Base-by-base conservation (phyloP, 1,284 basidiomycete species). In the Gymnopus androsaceus region DNA sequence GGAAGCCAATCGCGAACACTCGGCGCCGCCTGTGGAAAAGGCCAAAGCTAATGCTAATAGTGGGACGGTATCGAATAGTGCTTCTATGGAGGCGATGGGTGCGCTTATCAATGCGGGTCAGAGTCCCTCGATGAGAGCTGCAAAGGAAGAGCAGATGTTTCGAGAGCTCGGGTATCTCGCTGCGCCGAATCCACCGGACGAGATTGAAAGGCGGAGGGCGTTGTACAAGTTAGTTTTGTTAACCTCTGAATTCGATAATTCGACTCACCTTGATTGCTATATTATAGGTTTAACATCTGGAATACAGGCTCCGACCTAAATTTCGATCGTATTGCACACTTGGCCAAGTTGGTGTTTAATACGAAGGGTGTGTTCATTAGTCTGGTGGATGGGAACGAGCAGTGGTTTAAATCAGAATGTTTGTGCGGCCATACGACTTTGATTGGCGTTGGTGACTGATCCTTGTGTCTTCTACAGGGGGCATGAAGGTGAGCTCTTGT, bases 331-430 rank as follows among this genome's bases (percentile, higher is more conserved):
- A 95, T 98, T 60, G 88, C 82, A 62, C 92, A 83, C 77, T 80
- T 98, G 47, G 91, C 90, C 52, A 96, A 95, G 74, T 77, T 98
- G 28, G 95, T 98, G 12, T 97, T 98, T 74, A 91, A 85, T 67
- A 92, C 93, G 1, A 92, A 92, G 66, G 85, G 90, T 23, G 94
- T 95, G 4, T 70, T 87, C 17, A 90, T 98, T 38, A 85, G 88
- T 4, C 74, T 97, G 38, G 80, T 95, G 12, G 94, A 95, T 68
- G 84, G 84, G 30, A 86, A 87, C 51, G 86, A 90, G 58, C 89
- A 94, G 84, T 91, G 88, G 88, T 88, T 87, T 72, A 95, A 94
- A 72, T 87, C 85, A 23, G 86, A 91, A 75, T 88, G 87, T 91
- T 71, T 63, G 81, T 61, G 28, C 59, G 46, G 25, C 23, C 6